phyloP scores from a whole-genome alignment of 2,329 filamentous ascomycete genomes.

The Hirsutella minnesotensis region DNA sequence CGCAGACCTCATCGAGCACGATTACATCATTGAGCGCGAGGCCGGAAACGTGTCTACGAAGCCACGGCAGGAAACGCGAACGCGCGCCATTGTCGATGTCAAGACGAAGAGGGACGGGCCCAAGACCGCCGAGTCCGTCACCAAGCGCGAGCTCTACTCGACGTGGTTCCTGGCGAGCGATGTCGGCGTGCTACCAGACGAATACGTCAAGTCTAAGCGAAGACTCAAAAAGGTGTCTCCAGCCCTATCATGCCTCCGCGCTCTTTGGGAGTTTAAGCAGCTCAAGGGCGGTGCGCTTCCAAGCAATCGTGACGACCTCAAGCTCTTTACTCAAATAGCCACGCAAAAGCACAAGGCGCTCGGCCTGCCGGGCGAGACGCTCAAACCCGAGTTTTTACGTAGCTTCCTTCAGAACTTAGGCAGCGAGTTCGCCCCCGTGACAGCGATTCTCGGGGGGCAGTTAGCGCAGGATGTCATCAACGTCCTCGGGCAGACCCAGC shows the following conservation, averaged over 20 bases:
- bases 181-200: slow-evolving; percentile 56
- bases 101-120: slow-evolving; percentile 55
- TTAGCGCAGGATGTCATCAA: slow-evolving; percentile 97
- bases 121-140: slow-evolving; percentile 73
- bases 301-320: slow-evolving; percentile 52
- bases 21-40: slow-evolving; percentile 79
- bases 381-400: slow-evolving; percentile 61
- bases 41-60: slow-evolving; percentile 61
- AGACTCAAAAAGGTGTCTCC: slow-evolving; percentile 69
- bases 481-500: slow-evolving; percentile 78
- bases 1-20: slow-evolving; percentile 80
- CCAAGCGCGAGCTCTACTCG: slow-evolving; percentile 82
- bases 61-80: slow-evolving; percentile 57
- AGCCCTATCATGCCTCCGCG: slow-evolving; percentile 73
- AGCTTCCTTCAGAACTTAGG: slow-evolving; percentile 80
- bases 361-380: slow-evolving; percentile 53
- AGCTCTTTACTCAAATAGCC: slow-evolving; percentile 64
- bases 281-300: slow-evolving; percentile 41
- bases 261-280: slow-evolving; percentile 72
- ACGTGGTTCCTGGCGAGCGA: slow-evolving; percentile 77
- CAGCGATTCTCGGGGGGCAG: slow-evolving; percentile 79
- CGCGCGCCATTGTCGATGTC: slow-evolving; percentile 62
- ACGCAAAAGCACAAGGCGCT: slow-evolving; percentile 68
- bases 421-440: slow-evolving; percentile 74
- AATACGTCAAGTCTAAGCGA: slow-evolving; percentile 55